A percentile compares a stretch with the other conserved stretches of the same genome.
Evolutionary conservation across 1,139 yeast genomes (phyloP).

Genomic region (Lodderomyces orthopsilosis): DNA sequence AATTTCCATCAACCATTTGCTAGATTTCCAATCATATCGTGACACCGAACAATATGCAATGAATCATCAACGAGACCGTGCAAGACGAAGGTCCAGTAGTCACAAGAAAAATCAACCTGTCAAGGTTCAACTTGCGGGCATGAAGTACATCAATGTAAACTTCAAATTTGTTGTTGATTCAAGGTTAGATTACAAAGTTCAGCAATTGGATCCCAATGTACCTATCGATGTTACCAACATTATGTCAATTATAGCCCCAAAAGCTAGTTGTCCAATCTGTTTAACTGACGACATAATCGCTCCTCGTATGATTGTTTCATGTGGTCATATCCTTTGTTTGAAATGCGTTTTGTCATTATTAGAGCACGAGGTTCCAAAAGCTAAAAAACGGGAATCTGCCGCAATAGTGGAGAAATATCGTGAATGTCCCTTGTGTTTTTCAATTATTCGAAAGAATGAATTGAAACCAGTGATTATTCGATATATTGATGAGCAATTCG

Average conservation of each 20-base stretch:
- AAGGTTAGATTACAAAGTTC: constrained; percentile 52
- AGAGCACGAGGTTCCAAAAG: constrained; percentile 51
- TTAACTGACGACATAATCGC: constrained; percentile 80
- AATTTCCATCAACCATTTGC: constrained; percentile 60
- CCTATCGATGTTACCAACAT: constrained; percentile 64
- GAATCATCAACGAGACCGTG: constrained; percentile 14
- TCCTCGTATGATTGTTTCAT: constrained; percentile 84
- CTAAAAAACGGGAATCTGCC: constrained; percentile 33
- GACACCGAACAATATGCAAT: constrained; percentile 47
- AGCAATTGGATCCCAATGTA: constrained; percentile 69
- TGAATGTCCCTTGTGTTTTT: constrained; percentile 86
- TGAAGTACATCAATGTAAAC: constrained; percentile 78
- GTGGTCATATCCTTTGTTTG: constrained; percentile 90
- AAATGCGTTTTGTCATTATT: constrained; percentile 75
- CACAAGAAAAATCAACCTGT: constrained; percentile 11
- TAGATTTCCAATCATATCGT: constrained; percentile 56
- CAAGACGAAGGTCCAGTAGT: constrained; percentile 19
- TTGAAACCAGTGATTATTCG: constrained; percentile 69
- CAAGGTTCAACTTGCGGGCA: constrained; percentile 55
- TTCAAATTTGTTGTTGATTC: constrained; percentile 79
- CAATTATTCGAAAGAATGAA: constrained; percentile 55
- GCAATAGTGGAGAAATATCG: constrained; percentile 52
- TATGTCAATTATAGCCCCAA: constrained; percentile 69
- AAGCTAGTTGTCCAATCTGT: constrained; percentile 87
- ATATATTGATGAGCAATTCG: constrained; percentile 54